Base-by-base conservation (phyloP, 208 protist genomes). In the Novymonas esmeraldas region DNA sequence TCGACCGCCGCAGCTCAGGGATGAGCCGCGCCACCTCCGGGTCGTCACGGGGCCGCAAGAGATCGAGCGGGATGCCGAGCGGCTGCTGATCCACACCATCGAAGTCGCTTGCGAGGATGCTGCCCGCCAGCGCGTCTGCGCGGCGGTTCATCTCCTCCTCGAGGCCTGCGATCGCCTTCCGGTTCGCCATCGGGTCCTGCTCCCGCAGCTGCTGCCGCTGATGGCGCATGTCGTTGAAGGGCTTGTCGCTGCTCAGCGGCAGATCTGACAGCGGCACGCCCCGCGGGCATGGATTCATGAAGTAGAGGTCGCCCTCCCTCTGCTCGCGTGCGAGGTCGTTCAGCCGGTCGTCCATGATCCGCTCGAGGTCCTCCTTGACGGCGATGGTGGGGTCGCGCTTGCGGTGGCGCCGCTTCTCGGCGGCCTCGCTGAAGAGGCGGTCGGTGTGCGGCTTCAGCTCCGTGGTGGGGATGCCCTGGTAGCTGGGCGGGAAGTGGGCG, bases 271-370 rank as follows among this genome's bases (percentile, higher is more conserved):
- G 50, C 36, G 70, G 67, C 44, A 83, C 64, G 22, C 78, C 79
- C n/a, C 72, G 50, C 14, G 76, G 76, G 22, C 76, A 69, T 36
- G 78, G 80, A 29, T 88, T 66, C 24, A 94, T 64, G 56, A 94
- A 94, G 79, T 90, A 90, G 26, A 90, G 65, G 46, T 94, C 84
- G n/a, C 85, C 88, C n/a, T 81, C 63, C 48, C 84, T 73, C 51
- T 73, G 34, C 65, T 94, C 83, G 61, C 74, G 77, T 14, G 85
- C 82, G 29, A 94, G 54, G 57, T 91, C 89, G 20, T 44, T 54
- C 11, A 92, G 74, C 13, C 84, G 82, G 56, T 80, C 62, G 48
- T 81, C 73, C 84, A 94, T 89, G n/a, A 84, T 73, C 36, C 74
- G 50, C 52, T 79, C 58, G 22, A 86, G 34, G n/a, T 83, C 65